Evolutionary conservation across 192 early-diverging fungal genomes (phyloP).

Genomic region (Linderina pennispora): DNA sequence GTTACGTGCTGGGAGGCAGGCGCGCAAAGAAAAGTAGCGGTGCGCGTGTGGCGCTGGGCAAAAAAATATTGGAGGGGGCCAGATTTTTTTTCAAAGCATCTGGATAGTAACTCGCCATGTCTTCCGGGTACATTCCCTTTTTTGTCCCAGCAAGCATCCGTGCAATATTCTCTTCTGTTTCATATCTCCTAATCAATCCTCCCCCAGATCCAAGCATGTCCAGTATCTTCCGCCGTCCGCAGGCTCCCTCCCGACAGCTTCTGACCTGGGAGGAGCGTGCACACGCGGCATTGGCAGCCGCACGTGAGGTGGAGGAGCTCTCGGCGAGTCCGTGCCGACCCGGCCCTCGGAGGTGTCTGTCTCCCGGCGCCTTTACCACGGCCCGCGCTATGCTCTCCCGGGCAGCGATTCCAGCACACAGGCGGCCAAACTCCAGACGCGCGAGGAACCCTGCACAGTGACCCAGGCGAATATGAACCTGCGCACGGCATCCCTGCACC

Average conservation of each 20-base stretch:
- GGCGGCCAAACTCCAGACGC: slow-evolving; percentile 13
- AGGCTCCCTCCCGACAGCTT: slow-evolving; percentile 23
- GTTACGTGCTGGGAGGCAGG: too few species aligned
- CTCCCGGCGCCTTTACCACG: slow-evolving; percentile 33
- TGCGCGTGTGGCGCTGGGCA: too few species aligned
- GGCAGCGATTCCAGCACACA: slow-evolving; percentile 9
- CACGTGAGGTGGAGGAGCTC: slow-evolving; percentile 39
- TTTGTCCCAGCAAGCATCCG: too few species aligned
- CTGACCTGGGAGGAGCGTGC: slow-evolving; percentile 42
- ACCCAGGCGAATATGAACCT: slow-evolving; percentile 30
- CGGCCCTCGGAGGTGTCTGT: slow-evolving; percentile 39
- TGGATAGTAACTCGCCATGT: too few species aligned
- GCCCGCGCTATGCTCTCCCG: slow-evolving; percentile 35
- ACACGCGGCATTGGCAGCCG: slow-evolving; percentile 33
- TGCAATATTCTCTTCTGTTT: slow-evolving; percentile 4
- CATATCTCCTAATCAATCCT: too few species aligned
- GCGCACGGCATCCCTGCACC: slow-evolving; percentile 22
- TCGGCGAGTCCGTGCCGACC: slow-evolving; percentile 44
- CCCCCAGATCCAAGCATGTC: too few species aligned
- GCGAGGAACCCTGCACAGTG: slow-evolving; percentile 32
- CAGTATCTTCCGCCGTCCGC: too few species aligned
- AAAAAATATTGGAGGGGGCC: too few species aligned
- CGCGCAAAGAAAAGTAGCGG: too few species aligned
- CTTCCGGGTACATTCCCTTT: too few species aligned
- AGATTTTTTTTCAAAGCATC: too few species aligned